Base-by-base conservation (phyloP, 805 yeast species). In the Yamadazyma scolyti region DNA sequence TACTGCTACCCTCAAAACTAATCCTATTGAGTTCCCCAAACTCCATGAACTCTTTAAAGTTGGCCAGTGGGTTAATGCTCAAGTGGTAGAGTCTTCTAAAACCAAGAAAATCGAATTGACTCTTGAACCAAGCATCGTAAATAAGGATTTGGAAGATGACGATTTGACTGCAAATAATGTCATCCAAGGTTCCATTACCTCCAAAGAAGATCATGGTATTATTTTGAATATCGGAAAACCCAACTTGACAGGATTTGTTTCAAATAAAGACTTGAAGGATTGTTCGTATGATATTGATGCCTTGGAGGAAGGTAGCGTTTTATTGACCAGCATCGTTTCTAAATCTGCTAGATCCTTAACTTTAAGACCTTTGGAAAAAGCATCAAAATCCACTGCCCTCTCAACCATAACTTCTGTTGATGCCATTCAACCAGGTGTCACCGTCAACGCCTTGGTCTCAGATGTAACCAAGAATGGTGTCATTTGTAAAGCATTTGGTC, bases 121-220 rank as follows among this genome's bases (percentile, higher is more conserved):
- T 7, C 66, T 84, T 25, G 93, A 84, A 49, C 95, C 97, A 6
- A 68, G 73, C 28, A 61, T 62, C 25, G 86, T 83, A 9, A 93
- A 93, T 50, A 64, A 68, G 13, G 38, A 61, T 9, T 59, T 88
- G 35, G 72, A 65, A 32, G 73, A 65, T 4, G 88, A 80, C 26
- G 97, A 88, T 52, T 57, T 84, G 28, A 58, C 65, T 5, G 47
- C 67, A 16, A 87, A 86, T 25, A 67, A 74, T 36, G 51, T 82
- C 4, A 51, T 93, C 2, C 98, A 93, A 58, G 89, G 79, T 15
- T 68, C 85, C 2, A 77, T 93, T 14, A 71, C 68, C 39, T 81
- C 94, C 27, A 59, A 85, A 15, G 97, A 93, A 68, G 99, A 93
- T 54, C 96, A 87, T 54, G 98, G 98, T 59, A 73, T 78, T 15